Conservation (phyloP, 164 flowering plant species). For the Vitis riparia region DNA sequence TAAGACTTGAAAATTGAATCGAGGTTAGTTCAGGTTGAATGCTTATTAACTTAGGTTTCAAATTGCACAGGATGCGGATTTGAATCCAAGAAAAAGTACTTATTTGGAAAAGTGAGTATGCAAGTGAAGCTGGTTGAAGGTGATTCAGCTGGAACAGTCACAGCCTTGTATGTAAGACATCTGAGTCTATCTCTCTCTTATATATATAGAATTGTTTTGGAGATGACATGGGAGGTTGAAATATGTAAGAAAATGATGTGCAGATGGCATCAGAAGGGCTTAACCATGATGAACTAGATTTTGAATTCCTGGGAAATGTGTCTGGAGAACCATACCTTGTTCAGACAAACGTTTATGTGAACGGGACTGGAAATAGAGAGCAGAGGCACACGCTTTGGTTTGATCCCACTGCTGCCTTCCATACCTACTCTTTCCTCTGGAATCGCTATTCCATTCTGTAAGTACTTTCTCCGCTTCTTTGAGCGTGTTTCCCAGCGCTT, state of each 20-base stretch:
- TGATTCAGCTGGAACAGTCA: constrained; percentile 50
- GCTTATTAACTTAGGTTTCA: too few species aligned
- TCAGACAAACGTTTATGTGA: constrained; percentile 45
- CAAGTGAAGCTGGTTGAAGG: constrained; percentile 43
- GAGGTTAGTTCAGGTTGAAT: too few species aligned
- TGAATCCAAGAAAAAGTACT: constrained; percentile 35
- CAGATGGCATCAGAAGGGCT: constrained; percentile 46
- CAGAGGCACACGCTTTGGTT: constrained; percentile 48
- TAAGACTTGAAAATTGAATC: too few species aligned
- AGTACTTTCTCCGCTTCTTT: background rate
- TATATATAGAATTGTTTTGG: too few species aligned
- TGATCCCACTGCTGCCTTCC: constrained; percentile 42
- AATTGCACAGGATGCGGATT: constrained; percentile 36
- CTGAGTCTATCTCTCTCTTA: background rate
- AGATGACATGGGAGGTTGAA: too few species aligned
- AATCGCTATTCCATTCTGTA: constrained; percentile 33
- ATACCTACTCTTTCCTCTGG: constrained; percentile 42
- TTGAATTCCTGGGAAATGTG: constrained; percentile 44
- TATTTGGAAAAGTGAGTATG: constrained; percentile 38
- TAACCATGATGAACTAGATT: constrained; percentile 42
- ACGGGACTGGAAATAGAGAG: constrained; percentile 44
- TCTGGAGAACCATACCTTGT: constrained; percentile 49
- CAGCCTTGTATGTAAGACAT: constrained; percentile 42
- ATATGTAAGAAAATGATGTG: background rate
- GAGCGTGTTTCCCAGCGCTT: too few species aligned